Evolutionary conservation across 257 asterid species (phyloP).

Genomic region (Solanum appendiculatum): DNA sequence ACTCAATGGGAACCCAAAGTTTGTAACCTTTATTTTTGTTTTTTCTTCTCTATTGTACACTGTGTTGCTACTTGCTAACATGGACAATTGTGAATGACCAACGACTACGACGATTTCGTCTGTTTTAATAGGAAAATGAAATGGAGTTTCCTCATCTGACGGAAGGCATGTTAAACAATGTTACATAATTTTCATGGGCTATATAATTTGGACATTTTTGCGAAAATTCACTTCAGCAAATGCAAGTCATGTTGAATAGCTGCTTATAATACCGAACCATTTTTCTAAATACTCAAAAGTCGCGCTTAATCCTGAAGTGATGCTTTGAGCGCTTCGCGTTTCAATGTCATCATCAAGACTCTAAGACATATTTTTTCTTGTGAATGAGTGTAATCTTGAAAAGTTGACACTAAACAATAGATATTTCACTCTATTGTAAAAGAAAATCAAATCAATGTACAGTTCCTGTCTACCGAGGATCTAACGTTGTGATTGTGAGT

Average conservation of each 20-base stretch:
- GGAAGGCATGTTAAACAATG: not conserved
- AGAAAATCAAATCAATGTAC: no score
- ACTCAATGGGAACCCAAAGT: not conserved
- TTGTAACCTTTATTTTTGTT: not conserved
- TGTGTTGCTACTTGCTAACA: no score
- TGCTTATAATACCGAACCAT: not conserved
- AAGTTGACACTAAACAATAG: not conserved
- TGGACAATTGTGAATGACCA: not conserved
- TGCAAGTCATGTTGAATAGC: not conserved
- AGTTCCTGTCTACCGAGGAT: not conserved
- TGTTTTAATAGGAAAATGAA: no score
- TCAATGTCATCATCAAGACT: not conserved
- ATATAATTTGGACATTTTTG: not conserved
- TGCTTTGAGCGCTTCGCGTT: not conserved
- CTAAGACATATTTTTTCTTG: not conserved
- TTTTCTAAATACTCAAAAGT: not conserved
- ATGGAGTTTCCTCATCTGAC: no score
- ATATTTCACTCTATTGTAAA: not conserved
- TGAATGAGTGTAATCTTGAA: not conserved
- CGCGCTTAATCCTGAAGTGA: not conserved
- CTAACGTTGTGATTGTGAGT: not conserved
- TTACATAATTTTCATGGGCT: not conserved
- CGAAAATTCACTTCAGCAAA: not conserved
- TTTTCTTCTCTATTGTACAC: no score
- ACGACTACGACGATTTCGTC: no score